phyloP scores from a whole-genome alignment of 78 protist genomes.

The Chrysochromulina tobinii region DNA sequence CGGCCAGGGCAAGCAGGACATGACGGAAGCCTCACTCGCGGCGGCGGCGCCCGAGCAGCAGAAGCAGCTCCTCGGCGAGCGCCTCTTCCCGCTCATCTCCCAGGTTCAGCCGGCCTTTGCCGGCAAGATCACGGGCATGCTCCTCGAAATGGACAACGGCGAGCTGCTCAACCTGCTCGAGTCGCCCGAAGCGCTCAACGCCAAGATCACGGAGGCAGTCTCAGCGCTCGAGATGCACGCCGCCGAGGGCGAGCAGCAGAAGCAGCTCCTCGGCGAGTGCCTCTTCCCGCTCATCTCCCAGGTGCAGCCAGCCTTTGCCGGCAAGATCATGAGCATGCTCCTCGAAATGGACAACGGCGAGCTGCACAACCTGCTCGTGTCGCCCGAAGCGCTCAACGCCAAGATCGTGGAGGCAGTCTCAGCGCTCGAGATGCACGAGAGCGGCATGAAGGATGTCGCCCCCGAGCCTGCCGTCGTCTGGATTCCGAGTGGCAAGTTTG shows the following conservation, averaged over 20 bases:
- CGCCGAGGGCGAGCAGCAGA: conserved; percentile 47
- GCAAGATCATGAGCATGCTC: conserved; percentile 92
- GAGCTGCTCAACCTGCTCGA: conserved; percentile 82
- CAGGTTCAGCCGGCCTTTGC: conserved; percentile 58
- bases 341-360: conserved; percentile 87
- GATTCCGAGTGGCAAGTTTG: too few species aligned
- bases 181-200: conserved; percentile 47
- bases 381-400: conserved; percentile 46
- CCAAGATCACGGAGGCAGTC: conserved; percentile 80
- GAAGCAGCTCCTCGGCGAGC: conserved; percentile 81
- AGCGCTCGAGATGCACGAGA: conserved; percentile 60
- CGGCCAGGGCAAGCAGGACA: neutral
- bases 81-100: conserved; percentile 75
- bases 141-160: conserved; percentile 83
- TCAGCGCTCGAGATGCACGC: conserved; percentile 59
- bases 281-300: conserved; percentile 73
- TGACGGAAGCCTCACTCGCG: conserved; percentile 23
- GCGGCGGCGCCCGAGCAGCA: conserved; percentile 48
- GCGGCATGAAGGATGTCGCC: too few species aligned
- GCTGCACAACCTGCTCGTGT: conserved; percentile 74
- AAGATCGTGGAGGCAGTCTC: conserved; percentile 80
- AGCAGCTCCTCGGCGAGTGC: conserved; percentile 80
- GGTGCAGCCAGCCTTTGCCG: conserved; percentile 63
- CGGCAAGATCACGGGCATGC: conserved; percentile 93
- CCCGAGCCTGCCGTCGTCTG: too few species aligned